phyloP scores from a whole-genome alignment of 2,329 filamentous ascomycete species.

The Fusarium liriodendri region DNA sequence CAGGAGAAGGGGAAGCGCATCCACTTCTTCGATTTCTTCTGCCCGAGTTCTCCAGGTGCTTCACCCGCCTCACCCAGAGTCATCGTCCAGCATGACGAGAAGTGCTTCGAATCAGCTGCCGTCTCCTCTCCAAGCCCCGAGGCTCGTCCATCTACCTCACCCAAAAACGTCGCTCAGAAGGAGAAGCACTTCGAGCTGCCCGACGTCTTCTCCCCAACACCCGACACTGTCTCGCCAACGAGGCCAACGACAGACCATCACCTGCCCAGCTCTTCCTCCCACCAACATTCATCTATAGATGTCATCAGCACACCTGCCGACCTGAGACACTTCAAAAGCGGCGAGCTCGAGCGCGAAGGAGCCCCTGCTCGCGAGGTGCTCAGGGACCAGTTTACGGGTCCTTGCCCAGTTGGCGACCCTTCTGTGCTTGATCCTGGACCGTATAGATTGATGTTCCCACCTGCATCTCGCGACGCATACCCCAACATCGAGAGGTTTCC shows the following conservation, averaged over 20 bases:
- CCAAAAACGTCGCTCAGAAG: not conserved
- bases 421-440: not conserved
- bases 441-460: conserved; percentile 17
- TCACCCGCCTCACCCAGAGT: not conserved
- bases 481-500: conserved; percentile 1
- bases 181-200: not conserved
- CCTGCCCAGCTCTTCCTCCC: not conserved
- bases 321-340: not conserved
- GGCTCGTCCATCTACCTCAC: not conserved
- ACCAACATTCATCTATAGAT: conserved; percentile 20
- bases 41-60: not conserved
- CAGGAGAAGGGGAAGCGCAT: not conserved
- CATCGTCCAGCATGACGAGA: not conserved
- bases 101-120: not conserved
- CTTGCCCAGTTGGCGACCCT: conserved; percentile 8
- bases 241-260: not conserved
- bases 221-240: not conserved
- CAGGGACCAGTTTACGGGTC: conserved; percentile 7
- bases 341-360: not conserved
- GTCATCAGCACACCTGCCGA: conserved; percentile 22
- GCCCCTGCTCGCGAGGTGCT: not conserved
- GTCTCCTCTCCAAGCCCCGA: not conserved
- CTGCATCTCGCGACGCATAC: conserved; percentile 21
- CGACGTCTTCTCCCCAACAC: not conserved
- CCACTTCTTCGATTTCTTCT: not conserved